A percentile compares a stretch with the other conserved stretches of the same genome.
Conservation (phyloP, 208 protist species). For the Naegleria gruberi region DNA sequence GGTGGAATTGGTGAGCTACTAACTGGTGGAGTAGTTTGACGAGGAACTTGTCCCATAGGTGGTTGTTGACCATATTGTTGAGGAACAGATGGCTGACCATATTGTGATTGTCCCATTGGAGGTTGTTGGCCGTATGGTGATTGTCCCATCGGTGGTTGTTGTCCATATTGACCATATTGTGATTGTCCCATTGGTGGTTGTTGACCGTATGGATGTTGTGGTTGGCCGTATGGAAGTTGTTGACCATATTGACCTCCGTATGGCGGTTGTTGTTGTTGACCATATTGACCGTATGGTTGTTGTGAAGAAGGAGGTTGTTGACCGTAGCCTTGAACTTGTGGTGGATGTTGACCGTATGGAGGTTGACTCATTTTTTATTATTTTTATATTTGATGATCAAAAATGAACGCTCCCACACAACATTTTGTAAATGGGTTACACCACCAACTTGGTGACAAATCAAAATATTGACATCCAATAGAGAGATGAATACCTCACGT, state of each 20-base stretch:
- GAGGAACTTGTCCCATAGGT: not conserved
- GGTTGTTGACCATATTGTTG: not conserved
- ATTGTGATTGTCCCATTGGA: not conserved
- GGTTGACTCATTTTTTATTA: too few species aligned
- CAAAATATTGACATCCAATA: too few species aligned
- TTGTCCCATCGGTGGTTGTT: not conserved
- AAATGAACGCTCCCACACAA: too few species aligned
- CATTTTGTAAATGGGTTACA: too few species aligned
- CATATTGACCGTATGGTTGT: not conserved
- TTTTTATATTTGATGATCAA: too few species aligned
- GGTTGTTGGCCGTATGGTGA: not conserved
- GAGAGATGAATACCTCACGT: too few species aligned
- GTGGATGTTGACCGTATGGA: too few species aligned
- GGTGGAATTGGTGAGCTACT: too few species aligned
- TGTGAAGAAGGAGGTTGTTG: too few species aligned
- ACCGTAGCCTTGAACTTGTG: too few species aligned
- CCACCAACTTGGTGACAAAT: too few species aligned
- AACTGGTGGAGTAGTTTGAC: not conserved
- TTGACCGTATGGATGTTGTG: not conserved
- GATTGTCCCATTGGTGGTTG: not conserved
- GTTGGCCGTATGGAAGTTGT: not conserved
- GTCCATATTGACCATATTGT: not conserved
- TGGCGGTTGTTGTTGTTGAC: too few species aligned
- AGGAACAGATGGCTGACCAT: not conserved
- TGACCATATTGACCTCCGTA: not conserved